Evolutionary conservation across 208 protist genomes (phyloP), one percentile per base, ranked within the genome.

Genomic region (Trypanosoma brucei): DNA sequence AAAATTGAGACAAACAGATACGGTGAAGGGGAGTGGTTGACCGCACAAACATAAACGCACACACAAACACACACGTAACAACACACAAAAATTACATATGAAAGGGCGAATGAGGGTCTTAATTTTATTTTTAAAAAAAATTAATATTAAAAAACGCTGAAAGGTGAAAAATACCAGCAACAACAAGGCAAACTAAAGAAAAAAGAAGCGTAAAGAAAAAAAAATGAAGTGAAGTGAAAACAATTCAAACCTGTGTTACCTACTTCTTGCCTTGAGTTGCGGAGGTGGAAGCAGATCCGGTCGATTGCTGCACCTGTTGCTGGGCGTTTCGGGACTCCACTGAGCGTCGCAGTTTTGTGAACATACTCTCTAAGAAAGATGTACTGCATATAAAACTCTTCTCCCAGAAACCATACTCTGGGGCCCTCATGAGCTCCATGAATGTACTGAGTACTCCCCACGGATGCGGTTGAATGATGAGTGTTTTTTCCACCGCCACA

Each of bases 381-480:
- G 94, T 87, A 63, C 75, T 81, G 46, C 55, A 70, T 9, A 97
- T 97, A 65, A 99, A 99, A 44, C 64, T 71, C 56, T 97, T 97
- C 53, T 90, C 77, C 97, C 97, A 99, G 78, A 99, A 96, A 44
- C 82, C 74, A 72, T 95, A 97, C 60, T 83, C 71, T 9, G 79
- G 82, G 56, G 99, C 98, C 59, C 98, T 97, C 83, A 99, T 98
- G 37, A 99, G 80, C 78, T 99, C 98, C 63, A 99, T 98, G 74
- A 99, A 99, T 13, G 98, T 99, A 78, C 98, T 99, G 33, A 99
- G 84, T 40, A 99, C 75, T 33, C 98, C 98, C 98, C 98, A 99
- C 46, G 98, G 98, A 78, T 99, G 98, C 37, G 98, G 98, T 63
- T 97, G 88, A 70, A 97, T 90, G 35, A 98, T 98, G 55, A 99